These are phyloP conservation scores for Coprinopsis marcescibilis DNA, from an alignment of 768 basidiomycete genomes.

Conservation along the genomic window DNA sequence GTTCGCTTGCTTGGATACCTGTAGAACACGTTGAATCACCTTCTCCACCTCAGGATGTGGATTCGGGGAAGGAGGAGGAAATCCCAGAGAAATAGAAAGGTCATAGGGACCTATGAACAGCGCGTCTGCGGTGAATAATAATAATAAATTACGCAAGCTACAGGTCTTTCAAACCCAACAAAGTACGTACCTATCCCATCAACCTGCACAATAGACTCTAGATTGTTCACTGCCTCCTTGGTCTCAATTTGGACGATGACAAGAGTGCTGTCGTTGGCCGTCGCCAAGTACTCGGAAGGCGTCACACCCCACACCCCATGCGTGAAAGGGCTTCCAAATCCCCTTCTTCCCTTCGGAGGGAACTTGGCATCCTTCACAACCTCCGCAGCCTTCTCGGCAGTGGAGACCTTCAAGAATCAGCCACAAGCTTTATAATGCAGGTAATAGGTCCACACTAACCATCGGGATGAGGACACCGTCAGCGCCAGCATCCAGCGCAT, in stretches of 20 bases:
- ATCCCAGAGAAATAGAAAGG: slow-evolving; percentile 57
- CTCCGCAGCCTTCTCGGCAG: slow-evolving; percentile 48
- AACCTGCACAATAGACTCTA: slow-evolving; percentile 52
- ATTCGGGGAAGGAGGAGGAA: slow-evolving; percentile 55
- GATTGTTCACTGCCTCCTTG: slow-evolving; percentile 50
- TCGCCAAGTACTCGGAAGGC: slow-evolving; percentile 42
- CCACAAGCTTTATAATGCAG: neutral
- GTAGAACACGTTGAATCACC: slow-evolving; percentile 48
- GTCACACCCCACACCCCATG: slow-evolving; percentile 53
- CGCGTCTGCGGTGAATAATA: slow-evolving; percentile 22
- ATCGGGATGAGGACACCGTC: slow-evolving; percentile 62
- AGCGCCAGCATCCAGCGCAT: slow-evolving; percentile 64
- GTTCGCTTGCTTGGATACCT: slow-evolving; percentile 41
- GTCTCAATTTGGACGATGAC: slow-evolving; percentile 69
- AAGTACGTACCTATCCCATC: slow-evolving; percentile 50
- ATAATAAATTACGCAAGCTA: neutral
- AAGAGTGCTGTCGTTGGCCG: slow-evolving; percentile 50
- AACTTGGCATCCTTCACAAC: slow-evolving; percentile 55
- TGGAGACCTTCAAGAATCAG: slow-evolving; percentile 40
- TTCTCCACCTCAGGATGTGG: slow-evolving; percentile 60
- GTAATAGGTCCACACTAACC: slow-evolving; percentile 44
- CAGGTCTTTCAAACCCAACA: neutral
- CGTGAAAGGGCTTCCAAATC: slow-evolving; percentile 61
- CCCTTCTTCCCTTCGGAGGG: slow-evolving; percentile 56
- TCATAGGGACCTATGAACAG: slow-evolving; percentile 67